phyloP scores from a whole-genome alignment of 2,329 filamentous ascomycete species.

The Aspergillus tamarii region DNA sequence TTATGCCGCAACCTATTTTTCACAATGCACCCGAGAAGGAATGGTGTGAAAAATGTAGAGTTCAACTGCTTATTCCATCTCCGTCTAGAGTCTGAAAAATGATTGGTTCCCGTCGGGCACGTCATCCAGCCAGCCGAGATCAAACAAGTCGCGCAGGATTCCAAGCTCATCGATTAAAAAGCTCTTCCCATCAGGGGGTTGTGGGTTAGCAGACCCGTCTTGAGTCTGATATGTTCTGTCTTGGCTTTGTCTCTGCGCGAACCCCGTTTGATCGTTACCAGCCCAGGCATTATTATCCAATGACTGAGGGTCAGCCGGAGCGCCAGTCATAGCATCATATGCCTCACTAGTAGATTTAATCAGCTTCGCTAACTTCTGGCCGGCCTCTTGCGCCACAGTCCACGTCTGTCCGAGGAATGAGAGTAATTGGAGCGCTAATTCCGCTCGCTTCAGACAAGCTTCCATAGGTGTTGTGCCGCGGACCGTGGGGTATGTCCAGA shows the following conservation, averaged over 20 bases:
- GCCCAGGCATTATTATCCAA: not conserved
- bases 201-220: not conserved
- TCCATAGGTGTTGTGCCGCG: not conserved
- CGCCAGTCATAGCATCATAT: not conserved
- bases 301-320: not conserved
- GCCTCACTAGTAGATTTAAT: constrained; percentile 3
- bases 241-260: not conserved
- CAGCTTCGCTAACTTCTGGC: constrained; percentile 6
- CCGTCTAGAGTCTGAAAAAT: not conserved
- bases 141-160: constrained; percentile 7
- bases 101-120: not conserved
- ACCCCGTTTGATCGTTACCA: not conserved
- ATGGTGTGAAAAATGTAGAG: too few species aligned
- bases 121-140: constrained; percentile 10
- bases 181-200: not conserved
- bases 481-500: not conserved
- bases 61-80: not conserved
- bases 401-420: constrained; percentile 7
- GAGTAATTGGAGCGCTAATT: not conserved
- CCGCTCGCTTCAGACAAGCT: not conserved
- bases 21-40: too few species aligned
- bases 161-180: constrained; percentile 10
- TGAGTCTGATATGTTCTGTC: not conserved
- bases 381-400: constrained; percentile 4
- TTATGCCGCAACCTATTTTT: too few species aligned